Percentiles rank a stretch among this genome's conserved stretches.
These are phyloP conservation scores for Artomyces pyxidatus DNA, from an alignment of 768 basidiomycete genomes.

Conservation along the genomic window DNA sequence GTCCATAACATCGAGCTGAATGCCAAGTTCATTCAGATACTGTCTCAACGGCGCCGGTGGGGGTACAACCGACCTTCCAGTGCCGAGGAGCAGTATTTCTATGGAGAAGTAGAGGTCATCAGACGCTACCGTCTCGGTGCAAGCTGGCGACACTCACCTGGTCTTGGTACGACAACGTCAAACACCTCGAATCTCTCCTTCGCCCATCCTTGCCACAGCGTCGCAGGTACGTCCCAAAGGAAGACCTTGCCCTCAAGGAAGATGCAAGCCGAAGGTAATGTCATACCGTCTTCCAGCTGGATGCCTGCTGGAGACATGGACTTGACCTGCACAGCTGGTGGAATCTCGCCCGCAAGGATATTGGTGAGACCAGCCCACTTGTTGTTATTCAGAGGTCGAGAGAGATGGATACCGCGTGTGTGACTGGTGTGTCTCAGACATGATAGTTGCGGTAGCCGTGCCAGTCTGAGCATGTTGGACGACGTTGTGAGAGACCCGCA, in stretches of 20 bases:
- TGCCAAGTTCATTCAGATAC: slow-evolving; percentile 67
- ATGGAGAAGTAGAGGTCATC: neutral
- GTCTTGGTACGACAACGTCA: slow-evolving; percentile 74
- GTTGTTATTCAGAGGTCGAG: no score
- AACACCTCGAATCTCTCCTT: slow-evolving; percentile 73
- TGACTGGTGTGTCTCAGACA: no score
- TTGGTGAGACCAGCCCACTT: slow-evolving; percentile 41
- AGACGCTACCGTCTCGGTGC: neutral
- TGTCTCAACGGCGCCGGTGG: slow-evolving; percentile 60
- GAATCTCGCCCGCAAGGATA: slow-evolving; percentile 60
- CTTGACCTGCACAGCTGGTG: slow-evolving; percentile 64
- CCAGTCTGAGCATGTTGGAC: no score
- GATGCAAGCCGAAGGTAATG: slow-evolving; percentile 70
- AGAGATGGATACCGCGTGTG: no score
- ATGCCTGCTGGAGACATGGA: slow-evolving; percentile 59
- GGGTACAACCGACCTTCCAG: slow-evolving; percentile 62
- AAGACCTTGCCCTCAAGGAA: slow-evolving; percentile 83
- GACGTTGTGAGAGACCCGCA: no score
- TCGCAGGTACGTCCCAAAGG: slow-evolving; percentile 78
- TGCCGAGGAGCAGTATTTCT: slow-evolving; percentile 91
- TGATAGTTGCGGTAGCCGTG: no score
- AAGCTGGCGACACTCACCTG: slow-evolving; percentile 46
- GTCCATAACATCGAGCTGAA: slow-evolving; percentile 86
- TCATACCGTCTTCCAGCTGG: slow-evolving; percentile 67
- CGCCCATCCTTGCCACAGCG: slow-evolving; percentile 61